These are phyloP conservation scores for Candida tunisiensis DNA, from an alignment of 1,139 yeast species.

Conservation along the genomic window DNA sequence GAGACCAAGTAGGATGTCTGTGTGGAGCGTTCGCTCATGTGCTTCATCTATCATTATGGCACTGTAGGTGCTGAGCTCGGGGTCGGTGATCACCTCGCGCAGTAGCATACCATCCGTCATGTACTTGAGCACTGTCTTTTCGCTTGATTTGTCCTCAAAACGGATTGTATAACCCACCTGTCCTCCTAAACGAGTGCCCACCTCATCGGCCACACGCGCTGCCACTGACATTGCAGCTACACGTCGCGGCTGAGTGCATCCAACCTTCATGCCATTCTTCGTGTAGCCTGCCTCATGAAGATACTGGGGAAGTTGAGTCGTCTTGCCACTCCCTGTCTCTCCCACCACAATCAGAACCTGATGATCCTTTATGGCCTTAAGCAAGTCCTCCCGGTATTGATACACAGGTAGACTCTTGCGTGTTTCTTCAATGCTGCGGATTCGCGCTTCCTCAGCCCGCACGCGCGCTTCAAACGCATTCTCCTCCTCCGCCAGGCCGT, in stretches of 20 bases:
- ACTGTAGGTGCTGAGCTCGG: constrained; percentile 48
- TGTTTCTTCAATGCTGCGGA: constrained; percentile 27
- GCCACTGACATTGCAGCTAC: constrained; percentile 96
- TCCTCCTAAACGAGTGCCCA: constrained; percentile 52
- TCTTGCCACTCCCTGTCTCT: constrained; percentile 96
- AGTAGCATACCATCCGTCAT: constrained; percentile 92
- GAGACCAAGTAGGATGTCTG: constrained; percentile 76
- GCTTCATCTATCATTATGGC: constrained; percentile 95
- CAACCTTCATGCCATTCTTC: constrained; percentile 33
- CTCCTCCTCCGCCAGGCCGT: constrained; percentile 1
- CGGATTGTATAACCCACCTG: constrained; percentile 81
- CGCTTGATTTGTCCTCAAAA: constrained; percentile 61
- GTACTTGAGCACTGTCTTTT: constrained; percentile 56
- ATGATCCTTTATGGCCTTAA: constrained; percentile 43
- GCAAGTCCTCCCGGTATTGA: constrained; percentile 39
- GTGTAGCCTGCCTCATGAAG: constrained; percentile 71
- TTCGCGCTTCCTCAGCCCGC: constrained; percentile 25
- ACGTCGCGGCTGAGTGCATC: constrained; percentile 91
- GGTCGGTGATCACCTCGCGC: constrained; percentile 69
- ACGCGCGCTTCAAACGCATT: constrained; percentile 18
- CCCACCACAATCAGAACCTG: constrained; percentile 85
- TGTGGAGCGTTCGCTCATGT: constrained; percentile 85
- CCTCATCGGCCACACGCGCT: constrained; percentile 76
- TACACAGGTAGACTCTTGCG: constrained; percentile 66
- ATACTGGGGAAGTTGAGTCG: constrained; percentile 89